Evolutionary conservation across 139 green algal species (phyloP).

Genomic region (Medakamo hakoo): DNA sequence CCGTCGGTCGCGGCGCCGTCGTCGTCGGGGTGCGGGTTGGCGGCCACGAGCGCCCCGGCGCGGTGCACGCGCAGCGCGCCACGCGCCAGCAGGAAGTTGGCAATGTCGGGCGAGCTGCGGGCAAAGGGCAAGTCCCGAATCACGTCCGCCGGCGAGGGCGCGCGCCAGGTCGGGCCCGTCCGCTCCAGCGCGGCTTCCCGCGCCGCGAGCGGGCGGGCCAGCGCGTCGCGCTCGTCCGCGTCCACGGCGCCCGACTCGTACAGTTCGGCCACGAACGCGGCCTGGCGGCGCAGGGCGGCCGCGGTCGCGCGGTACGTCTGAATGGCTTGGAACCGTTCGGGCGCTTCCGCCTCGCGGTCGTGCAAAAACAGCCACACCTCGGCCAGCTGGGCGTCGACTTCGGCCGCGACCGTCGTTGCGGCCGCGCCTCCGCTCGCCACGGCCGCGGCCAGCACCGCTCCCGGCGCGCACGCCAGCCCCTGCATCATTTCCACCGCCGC

Average conservation of each 20-base stretch:
- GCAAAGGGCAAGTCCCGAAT: too few species aligned
- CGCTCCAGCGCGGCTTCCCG: constrained; percentile 12
- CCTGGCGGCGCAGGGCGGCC: constrained; percentile 35
- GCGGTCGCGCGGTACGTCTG: constrained; percentile 24
- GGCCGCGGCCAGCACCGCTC: too few species aligned
- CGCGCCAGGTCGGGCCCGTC: constrained; percentile 28
- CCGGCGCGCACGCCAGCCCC: constrained; percentile 31
- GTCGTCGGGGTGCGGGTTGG: too few species aligned
- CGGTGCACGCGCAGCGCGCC: not conserved
- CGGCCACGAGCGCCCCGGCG: constrained; percentile 39
- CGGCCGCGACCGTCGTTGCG: not conserved
- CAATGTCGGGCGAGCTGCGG: not conserved
- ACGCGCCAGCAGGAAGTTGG: not conserved
- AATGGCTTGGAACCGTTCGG: constrained; percentile 48
- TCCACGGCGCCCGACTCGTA: constrained; percentile 45
- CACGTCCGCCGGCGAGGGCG: constrained; percentile 10
- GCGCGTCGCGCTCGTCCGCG: constrained; percentile 29
- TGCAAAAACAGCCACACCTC: constrained; percentile 56
- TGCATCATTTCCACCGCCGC: constrained; percentile 58
- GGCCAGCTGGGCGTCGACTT: constrained; percentile 11
- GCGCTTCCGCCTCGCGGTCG: constrained; percentile 59
- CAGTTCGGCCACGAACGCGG: constrained; percentile 49
- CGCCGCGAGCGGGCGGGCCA: constrained; percentile 20
- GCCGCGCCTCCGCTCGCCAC: not conserved
- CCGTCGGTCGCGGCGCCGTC: too few species aligned